Evolutionary conservation across 2,329 filamentous ascomycete genomes (phyloP).

Genomic region (Fusarium nodosum): DNA sequence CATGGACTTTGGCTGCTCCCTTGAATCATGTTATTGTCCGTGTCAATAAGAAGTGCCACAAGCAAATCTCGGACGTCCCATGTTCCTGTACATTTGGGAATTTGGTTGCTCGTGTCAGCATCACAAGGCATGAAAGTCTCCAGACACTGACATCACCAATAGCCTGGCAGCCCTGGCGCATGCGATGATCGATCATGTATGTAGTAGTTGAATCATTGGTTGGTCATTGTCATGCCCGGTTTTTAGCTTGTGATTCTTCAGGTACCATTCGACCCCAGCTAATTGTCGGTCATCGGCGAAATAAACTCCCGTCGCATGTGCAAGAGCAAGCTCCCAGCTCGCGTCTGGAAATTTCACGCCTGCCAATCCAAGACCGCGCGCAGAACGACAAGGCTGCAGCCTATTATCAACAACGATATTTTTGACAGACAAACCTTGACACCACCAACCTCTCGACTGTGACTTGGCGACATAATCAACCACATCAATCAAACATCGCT

Average conservation of each 20-base stretch:
- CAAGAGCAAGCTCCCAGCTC: conserved; percentile 28
- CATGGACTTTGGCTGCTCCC: conserved; percentile 15
- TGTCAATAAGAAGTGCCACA: conserved; percentile 3
- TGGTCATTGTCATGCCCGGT: conserved; percentile 17
- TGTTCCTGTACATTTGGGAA: not conserved
- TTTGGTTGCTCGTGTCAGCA: conserved; percentile 19
- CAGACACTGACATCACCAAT: conserved; percentile 49
- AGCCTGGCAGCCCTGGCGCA: conserved; percentile 43
- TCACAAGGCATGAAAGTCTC: conserved; percentile 36
- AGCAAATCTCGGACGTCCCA: conserved; percentile 15
- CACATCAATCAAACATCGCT: not conserved
- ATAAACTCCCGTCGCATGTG: conserved; percentile 44
- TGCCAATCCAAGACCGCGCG: conserved; percentile 38
- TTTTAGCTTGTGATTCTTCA: conserved; percentile 26
- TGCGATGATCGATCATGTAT: conserved; percentile 40
- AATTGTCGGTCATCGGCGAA: conserved; percentile 45
- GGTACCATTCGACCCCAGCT: conserved; percentile 5
- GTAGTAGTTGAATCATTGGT: conserved; percentile 22
- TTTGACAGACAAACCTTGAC: not conserved
- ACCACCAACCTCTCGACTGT: not conserved
- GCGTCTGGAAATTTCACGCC: conserved; percentile 45
- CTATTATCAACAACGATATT: conserved; percentile 12
- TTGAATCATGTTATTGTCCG: conserved; percentile 10
- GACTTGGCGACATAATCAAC: not conserved
- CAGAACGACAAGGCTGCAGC: conserved; percentile 29